Conservation (phyloP, 257 asterid species). For the Solanum boliviense region DNA sequence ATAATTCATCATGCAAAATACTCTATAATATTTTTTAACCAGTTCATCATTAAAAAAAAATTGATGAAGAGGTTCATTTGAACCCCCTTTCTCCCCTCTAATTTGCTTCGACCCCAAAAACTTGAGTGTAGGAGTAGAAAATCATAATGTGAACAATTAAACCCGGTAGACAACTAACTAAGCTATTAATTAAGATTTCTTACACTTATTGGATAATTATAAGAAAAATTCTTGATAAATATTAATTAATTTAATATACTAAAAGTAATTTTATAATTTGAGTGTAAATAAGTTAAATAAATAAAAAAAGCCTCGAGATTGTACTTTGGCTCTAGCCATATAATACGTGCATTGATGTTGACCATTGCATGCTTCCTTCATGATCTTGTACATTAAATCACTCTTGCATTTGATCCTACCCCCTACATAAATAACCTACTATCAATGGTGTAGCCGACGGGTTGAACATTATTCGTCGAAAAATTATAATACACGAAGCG, state of each 20-base stretch:
- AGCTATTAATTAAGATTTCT: not conserved
- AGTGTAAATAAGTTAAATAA: not conserved
- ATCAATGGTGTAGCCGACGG: not conserved
- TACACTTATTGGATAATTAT: not conserved
- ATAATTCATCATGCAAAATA: not conserved
- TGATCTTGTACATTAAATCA: not conserved
- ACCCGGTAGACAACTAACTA: not conserved
- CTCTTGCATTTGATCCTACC: not conserved
- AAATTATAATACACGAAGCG: not conserved
- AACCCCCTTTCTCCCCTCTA: not conserved
- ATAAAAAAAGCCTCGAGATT: conserved; percentile 9
- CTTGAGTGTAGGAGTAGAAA: not conserved
- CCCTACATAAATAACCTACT: not conserved
- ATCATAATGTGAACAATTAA: too few relatives aligned
- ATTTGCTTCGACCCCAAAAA: not conserved
- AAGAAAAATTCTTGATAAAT: not conserved
- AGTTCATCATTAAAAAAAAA: not conserved
- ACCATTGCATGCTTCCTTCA: not conserved
- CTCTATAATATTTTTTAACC: not conserved
- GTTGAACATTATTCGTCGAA: not conserved
- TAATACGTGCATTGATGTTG: conserved; percentile 17
- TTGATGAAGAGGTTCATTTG: not conserved
- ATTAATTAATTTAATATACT: too few relatives aligned
- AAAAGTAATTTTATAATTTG: not conserved
- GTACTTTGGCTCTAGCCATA: conserved; percentile 9